These are phyloP conservation scores for Mycocentrospora acerina DNA, from an alignment of 2,329 filamentous ascomycete species.

Conservation along the genomic window DNA sequence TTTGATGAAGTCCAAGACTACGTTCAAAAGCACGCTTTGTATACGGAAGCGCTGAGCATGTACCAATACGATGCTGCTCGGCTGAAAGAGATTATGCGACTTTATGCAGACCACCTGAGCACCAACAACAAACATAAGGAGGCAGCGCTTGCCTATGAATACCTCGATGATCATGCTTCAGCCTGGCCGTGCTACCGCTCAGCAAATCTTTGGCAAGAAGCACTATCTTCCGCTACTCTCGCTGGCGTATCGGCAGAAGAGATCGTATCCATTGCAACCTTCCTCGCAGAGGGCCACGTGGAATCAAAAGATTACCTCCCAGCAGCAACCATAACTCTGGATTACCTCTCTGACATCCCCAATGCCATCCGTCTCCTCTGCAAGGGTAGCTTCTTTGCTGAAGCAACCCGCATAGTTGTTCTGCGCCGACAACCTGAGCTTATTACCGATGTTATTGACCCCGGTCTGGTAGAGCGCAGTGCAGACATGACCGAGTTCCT, in stretches of 20 bases:
- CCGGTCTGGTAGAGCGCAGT: conserved; percentile 76
- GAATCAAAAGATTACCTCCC: conserved; percentile 83
- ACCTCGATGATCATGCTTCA: conserved; percentile 69
- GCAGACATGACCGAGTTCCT: conserved; percentile 85
- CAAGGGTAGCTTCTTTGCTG: conserved; percentile 82
- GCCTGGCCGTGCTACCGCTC: conserved; percentile 83
- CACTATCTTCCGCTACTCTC: conserved; percentile 75
- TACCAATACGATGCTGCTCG: conserved; percentile 78
- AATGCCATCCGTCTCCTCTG: conserved; percentile 76
- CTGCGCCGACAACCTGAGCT: conserved; percentile 63
- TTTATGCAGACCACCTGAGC: conserved; percentile 79
- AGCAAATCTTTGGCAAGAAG: conserved; percentile 88
- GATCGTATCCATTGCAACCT: conserved; percentile 67
- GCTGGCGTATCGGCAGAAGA: conserved; percentile 59
- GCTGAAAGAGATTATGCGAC: conserved; percentile 67
- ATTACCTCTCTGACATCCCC: conserved; percentile 74
- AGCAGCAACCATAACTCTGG: conserved; percentile 76
- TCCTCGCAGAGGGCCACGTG: conserved; percentile 74
- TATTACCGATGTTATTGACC: conserved; percentile 70
- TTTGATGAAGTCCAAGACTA: conserved; percentile 81
- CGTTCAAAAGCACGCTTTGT: conserved; percentile 75
- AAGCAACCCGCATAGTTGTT: conserved; percentile 78
- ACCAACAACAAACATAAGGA: conserved; percentile 76
- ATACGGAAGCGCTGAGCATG: conserved; percentile 72
- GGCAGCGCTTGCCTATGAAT: conserved; percentile 89